phyloP scores from a whole-genome alignment of 768 basidiomycete genomes.

The Suillus weaverae region DNA sequence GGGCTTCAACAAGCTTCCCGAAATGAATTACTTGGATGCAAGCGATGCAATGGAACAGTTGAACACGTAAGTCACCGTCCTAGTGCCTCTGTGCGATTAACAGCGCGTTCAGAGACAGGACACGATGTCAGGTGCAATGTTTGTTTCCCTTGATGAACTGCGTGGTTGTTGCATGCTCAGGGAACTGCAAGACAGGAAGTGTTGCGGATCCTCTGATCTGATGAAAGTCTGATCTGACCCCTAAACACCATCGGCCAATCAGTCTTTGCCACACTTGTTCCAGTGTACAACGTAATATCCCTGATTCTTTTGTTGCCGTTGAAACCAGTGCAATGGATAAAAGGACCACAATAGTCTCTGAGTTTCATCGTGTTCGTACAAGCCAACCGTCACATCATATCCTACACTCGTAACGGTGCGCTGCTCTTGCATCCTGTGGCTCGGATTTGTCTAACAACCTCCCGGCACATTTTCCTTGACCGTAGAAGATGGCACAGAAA shows the following conservation, averaged over 20 bases:
- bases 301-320: neutral
- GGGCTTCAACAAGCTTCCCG: slow-evolving; percentile 29
- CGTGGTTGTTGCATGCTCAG: neutral
- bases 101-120: slow-evolving; percentile 24
- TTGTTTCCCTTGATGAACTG: slow-evolving; percentile 34
- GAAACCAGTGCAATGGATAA: too few relatives aligned
- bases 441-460: neutral
- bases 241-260: neutral
- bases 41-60: slow-evolving; percentile 37
- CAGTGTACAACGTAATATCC: neutral
- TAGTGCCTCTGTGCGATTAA: neutral
- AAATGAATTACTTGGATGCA: slow-evolving; percentile 29
- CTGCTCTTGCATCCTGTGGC: neutral
- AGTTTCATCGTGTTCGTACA: neutral
- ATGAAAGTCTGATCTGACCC: neutral
- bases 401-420: neutral
- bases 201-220: too few relatives aligned
- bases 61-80: slow-evolving; percentile 31
- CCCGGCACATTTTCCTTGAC: neutral
- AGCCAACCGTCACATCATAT: neutral
- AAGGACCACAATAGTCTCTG: neutral
- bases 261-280: neutral
- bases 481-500: slow-evolving; percentile 4
- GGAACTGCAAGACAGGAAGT: neutral
- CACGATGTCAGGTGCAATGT: slow-evolving; percentile 38